Evolutionary conservation across 2,329 filamentous ascomycete species (phyloP).

Genomic region (Nannizziopsis arthrosporioides): DNA sequence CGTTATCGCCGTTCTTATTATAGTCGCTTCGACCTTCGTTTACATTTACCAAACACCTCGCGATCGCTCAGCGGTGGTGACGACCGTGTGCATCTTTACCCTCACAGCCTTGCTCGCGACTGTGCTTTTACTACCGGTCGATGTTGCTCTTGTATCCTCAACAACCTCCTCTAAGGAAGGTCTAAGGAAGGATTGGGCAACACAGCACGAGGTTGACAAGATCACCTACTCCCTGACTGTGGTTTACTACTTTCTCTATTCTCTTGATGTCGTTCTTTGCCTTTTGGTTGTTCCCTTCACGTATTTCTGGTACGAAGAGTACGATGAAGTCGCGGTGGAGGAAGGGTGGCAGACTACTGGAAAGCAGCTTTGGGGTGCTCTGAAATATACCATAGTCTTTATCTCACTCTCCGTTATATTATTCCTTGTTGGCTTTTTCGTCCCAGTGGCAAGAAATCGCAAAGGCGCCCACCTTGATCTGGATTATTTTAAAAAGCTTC

Average conservation of each 20-base stretch:
- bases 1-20: constrained; percentile 62
- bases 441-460: constrained; percentile 62
- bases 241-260: constrained; percentile 89
- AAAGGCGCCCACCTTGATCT: constrained; percentile 61
- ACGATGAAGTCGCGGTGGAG: constrained; percentile 79
- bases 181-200: constrained; percentile 89
- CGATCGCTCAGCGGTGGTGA: constrained; percentile 73
- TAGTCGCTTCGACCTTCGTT: constrained; percentile 71
- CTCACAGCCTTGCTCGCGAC: constrained; percentile 82
- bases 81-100: constrained; percentile 72
- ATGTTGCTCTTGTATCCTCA: constrained; percentile 86
- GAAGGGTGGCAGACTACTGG: constrained; percentile 60
- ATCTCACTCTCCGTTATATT: constrained; percentile 63
- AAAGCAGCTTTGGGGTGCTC: constrained; percentile 65
- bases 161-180: constrained; percentile 66
- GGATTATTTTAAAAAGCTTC: constrained; percentile 79
- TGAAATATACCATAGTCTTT: constrained; percentile 85
- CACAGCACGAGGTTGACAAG: constrained; percentile 61
- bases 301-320: constrained; percentile 98
- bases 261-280: constrained; percentile 79
- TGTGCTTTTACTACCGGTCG: constrained; percentile 81
- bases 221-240: constrained; percentile 73
- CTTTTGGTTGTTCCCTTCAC: constrained; percentile 84
- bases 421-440: constrained; percentile 88
- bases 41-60: constrained; percentile 83